Evolutionary conservation across 768 basidiomycete species (phyloP).

Genomic region (Rhodotorula babjevae): DNA sequence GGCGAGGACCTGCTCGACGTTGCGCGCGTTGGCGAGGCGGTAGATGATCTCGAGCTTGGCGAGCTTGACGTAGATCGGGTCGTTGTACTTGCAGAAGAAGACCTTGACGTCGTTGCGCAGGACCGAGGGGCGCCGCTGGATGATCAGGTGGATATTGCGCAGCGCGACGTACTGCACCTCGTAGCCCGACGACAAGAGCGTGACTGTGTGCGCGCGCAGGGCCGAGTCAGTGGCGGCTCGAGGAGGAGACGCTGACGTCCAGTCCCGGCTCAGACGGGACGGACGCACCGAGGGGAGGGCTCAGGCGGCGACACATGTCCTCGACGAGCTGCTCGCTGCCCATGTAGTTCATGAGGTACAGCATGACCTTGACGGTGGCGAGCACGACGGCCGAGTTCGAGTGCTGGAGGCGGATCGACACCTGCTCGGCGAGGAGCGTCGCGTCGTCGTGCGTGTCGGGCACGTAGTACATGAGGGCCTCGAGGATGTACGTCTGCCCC

Average conservation of each 20-base stretch:
- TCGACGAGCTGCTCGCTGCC: conserved; percentile 78
- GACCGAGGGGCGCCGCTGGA: conserved; percentile 85
- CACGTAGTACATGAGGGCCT: conserved; percentile 87
- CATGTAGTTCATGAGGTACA: conserved; percentile 99
- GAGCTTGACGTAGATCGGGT: conserved; percentile 97
- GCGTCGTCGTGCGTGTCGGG: conserved; percentile 83
- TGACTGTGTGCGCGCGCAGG: too few relatives aligned
- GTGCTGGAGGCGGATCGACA: conserved; percentile 87
- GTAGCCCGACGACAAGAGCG: conserved; percentile 88
- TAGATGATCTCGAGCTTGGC: conserved; percentile 99
- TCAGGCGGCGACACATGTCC: conserved; percentile 93
- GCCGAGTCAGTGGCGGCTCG: too few relatives aligned
- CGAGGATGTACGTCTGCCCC: conserved; percentile 98
- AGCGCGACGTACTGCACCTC: conserved; percentile 98
- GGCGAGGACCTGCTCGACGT: conserved; percentile 82
- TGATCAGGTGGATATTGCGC: conserved; percentile 92
- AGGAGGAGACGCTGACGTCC: too few relatives aligned
- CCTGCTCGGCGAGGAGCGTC: conserved; percentile 89
- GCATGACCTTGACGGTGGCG: conserved; percentile 90
- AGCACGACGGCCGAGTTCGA: conserved; percentile 99
- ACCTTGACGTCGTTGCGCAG: conserved; percentile 96
- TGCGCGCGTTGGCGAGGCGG: conserved; percentile 87
- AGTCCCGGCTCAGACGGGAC: not conserved
- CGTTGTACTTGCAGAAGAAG: conserved; percentile 99
- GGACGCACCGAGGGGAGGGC: conserved; percentile 83